These are phyloP conservation scores for Tricholoma flavovirens DNA, from an alignment of 768 basidiomycete genomes.

Conservation along the genomic window DNA sequence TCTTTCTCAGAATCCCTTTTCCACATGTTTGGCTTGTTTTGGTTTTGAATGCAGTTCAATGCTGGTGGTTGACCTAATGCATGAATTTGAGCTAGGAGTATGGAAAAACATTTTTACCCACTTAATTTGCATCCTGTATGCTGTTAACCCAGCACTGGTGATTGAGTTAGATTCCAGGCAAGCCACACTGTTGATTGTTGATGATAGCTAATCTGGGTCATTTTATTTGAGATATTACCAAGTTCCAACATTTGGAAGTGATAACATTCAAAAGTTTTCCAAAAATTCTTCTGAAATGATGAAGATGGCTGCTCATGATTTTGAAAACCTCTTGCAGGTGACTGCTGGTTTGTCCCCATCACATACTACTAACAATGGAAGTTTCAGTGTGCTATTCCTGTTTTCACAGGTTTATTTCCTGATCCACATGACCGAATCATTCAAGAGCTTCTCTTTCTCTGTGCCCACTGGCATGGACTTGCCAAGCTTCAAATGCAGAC, in stretches of 20 bases:
- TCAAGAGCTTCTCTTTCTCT: slow-evolving; percentile 19
- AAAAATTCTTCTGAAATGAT: slow-evolving; percentile 18
- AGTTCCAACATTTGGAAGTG: slow-evolving; percentile 11
- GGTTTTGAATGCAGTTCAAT: slow-evolving; percentile 17
- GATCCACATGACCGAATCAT: slow-evolving; percentile 15
- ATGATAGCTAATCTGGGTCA: background rate
- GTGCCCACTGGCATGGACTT: slow-evolving; percentile 26
- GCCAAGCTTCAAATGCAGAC: slow-evolving; percentile 11
- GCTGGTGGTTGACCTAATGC: slow-evolving; percentile 19
- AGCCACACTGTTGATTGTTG: background rate
- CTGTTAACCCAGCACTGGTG: background rate
- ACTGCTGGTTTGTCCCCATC: background rate
- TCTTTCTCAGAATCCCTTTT: slow-evolving; percentile 9
- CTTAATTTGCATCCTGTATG: slow-evolving; percentile 16
- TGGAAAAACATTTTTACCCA: slow-evolving; percentile 21
- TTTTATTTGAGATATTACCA: slow-evolving; percentile 2
- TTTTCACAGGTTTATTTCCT: slow-evolving; percentile 5
- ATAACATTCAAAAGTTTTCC: slow-evolving; percentile 19
- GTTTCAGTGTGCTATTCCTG: slow-evolving; percentile 8
- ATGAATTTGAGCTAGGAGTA: slow-evolving; percentile 23
- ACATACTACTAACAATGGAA: background rate
- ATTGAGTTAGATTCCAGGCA: background rate
- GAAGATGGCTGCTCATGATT: slow-evolving; percentile 22
- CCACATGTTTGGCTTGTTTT: background rate
- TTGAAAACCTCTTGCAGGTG: slow-evolving; percentile 27